A percentile compares a stretch with the other conserved stretches of the same genome.
These are phyloP conservation scores for Eutrema yunnanense DNA, from an alignment of 345 rosid genomes.

Conservation along the genomic window DNA sequence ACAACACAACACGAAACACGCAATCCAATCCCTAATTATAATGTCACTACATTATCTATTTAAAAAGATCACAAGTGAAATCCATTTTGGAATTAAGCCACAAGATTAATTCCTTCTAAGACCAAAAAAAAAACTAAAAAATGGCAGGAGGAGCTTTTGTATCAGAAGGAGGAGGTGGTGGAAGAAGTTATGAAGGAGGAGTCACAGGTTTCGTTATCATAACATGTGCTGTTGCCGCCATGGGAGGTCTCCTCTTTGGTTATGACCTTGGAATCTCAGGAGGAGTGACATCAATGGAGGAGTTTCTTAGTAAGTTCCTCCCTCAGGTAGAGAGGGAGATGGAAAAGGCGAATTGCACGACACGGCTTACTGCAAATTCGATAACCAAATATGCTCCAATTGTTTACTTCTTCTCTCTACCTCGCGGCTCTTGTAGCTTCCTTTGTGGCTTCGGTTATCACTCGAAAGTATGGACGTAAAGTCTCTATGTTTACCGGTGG, in stretches of 20 bases:
- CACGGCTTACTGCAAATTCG: constrained; percentile 46
- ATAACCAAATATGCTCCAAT: constrained; percentile 30
- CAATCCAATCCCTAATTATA: background rate
- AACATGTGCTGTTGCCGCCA: constrained; percentile 60
- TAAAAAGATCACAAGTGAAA: constrained; percentile 7
- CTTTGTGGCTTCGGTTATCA: constrained; percentile 39
- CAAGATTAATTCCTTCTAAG: background rate
- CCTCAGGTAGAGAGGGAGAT: constrained; percentile 35
- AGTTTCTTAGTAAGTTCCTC: constrained; percentile 40
- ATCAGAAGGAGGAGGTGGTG: constrained; percentile 31
- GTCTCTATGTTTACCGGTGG: constrained; percentile 43
- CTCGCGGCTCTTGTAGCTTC: constrained; percentile 50
- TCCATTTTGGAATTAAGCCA: constrained; percentile 2
- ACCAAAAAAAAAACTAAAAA: background rate
- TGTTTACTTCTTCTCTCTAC: constrained; percentile 56
- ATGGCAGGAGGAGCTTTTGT: constrained; percentile 45
- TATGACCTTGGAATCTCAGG: constrained; percentile 89
- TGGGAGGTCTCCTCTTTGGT: constrained; percentile 80
- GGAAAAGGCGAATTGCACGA: constrained; percentile 2
- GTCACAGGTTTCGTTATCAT: constrained; percentile 55
- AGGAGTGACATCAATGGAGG: constrained; percentile 54
- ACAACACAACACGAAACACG: background rate
- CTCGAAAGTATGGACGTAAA: constrained; percentile 38
- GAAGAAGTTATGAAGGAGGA: constrained; percentile 57
- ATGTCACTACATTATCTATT: background rate